Conservation (phyloP, 176 grass and related monocot genomes). For the Dactylis glomerata region DNA sequence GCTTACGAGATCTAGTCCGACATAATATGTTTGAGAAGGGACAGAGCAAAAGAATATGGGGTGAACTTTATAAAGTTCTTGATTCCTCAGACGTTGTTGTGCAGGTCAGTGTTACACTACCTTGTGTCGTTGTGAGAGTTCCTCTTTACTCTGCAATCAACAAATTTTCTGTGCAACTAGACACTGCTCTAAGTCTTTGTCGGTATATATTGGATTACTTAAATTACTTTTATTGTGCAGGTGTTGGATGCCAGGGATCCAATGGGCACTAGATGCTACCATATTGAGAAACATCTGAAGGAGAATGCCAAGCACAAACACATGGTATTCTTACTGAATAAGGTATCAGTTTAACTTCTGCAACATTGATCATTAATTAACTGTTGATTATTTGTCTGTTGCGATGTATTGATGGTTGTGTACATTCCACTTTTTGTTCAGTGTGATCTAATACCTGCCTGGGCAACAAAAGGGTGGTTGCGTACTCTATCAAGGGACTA, state of each 20-base stretch:
- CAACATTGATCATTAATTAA: background rate
- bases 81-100: slow-evolving; percentile 96
- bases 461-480: slow-evolving; percentile 95
- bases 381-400: background rate
- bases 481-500: slow-evolving; percentile 77
- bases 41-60: slow-evolving; percentile 96
- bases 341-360: slow-evolving; percentile 40
- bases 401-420: slow-evolving; percentile 7
- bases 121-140: background rate
- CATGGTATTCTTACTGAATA: slow-evolving; percentile 90
- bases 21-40: slow-evolving; percentile 99
- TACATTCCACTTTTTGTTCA: slow-evolving; percentile 20
- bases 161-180: background rate
- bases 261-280: slow-evolving; percentile 91
- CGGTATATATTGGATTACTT: background rate
- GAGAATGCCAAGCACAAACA: slow-evolving; percentile 92
- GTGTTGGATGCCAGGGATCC: slow-evolving; percentile 97
- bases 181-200: background rate
- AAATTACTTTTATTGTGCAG: slow-evolving; percentile 24
- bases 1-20: slow-evolving; percentile 83
- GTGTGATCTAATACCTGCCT: slow-evolving; percentile 97
- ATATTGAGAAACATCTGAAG: slow-evolving; percentile 93
- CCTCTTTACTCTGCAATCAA: background rate
- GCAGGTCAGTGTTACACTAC: slow-evolving; percentile 41
- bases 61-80: slow-evolving; percentile 97